These are phyloP conservation scores for Diplodia intermedia DNA, from an alignment of 2,329 filamentous ascomycete genomes.

Conservation along the genomic window DNA sequence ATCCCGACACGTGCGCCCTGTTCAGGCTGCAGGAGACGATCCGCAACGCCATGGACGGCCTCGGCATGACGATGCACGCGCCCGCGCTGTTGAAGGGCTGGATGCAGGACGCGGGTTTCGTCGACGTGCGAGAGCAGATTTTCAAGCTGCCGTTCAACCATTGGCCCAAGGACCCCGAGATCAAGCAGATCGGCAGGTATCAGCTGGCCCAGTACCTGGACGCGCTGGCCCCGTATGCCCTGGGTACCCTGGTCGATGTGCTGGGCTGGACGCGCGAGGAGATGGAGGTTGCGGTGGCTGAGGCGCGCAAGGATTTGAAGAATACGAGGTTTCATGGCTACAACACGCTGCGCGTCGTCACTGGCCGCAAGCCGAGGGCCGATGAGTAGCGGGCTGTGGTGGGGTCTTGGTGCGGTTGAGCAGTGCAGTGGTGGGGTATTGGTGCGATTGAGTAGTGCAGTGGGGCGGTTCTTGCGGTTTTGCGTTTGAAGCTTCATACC, in stretches of 20 bases:
- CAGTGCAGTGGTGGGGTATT: background rate
- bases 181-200: constrained; percentile 34
- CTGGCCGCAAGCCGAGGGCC: background rate
- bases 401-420: background rate
- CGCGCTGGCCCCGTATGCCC: constrained; percentile 32
- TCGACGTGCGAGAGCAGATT: constrained; percentile 34
- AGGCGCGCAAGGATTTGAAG: constrained; percentile 34
- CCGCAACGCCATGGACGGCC: constrained; percentile 17
- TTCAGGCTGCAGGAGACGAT: constrained; percentile 20
- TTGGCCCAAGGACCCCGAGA: constrained; percentile 33
- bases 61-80: constrained; percentile 19
- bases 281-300: constrained; percentile 33
- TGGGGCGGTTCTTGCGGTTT: too few relatives aligned
- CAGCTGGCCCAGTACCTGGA: constrained; percentile 35
- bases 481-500: too few relatives aligned
- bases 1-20: constrained; percentile 37
- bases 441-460: too few relatives aligned
- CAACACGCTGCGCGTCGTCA: constrained; percentile 37
- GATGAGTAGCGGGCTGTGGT: background rate
- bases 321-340: constrained; percentile 37
- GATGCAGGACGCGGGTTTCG: constrained; percentile 36
- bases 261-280: constrained; percentile 31
- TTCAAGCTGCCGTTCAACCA: constrained; percentile 35
- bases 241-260: constrained; percentile 28
- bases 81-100: constrained; percentile 36